Conservation (phyloP, 202 grass and related monocot genomes). For the Miscanthus sacchariflorus region DNA sequence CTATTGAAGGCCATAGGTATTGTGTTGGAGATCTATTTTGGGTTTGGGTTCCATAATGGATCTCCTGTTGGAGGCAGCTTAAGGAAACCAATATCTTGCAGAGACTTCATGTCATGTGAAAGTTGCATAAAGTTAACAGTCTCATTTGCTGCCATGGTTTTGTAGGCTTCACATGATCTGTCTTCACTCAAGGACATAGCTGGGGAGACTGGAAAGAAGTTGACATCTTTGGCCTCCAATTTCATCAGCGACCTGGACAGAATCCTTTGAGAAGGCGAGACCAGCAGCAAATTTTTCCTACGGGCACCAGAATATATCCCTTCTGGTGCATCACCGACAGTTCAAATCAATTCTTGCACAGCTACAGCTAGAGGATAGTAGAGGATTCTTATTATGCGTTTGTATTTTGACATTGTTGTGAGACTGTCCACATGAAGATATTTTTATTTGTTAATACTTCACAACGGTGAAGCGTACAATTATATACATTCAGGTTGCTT, state of each 20-base stretch:
- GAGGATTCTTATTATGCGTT: constrained; percentile 12
- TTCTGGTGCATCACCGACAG: neutral
- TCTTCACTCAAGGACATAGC: constrained; percentile 81
- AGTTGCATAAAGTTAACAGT: neutral
- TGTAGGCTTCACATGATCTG: constrained; percentile 73
- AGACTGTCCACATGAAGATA: constrained; percentile 34
- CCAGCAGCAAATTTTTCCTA: neutral
- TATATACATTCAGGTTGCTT: constrained; percentile 20
- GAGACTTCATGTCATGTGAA: neutral
- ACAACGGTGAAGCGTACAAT: constrained; percentile 25
- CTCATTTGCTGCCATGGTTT: constrained; percentile 1
- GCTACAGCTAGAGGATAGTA: constrained; percentile 59
- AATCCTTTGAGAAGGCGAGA: constrained; percentile 53
- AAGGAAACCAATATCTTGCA: neutral
- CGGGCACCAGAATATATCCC: constrained; percentile 8
- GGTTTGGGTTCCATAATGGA: no score
- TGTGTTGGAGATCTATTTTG: no score
- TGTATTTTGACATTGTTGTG: constrained; percentile 30
- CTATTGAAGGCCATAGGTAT: no score
- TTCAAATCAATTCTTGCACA: constrained; percentile 51
- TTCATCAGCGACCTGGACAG: constrained; percentile 78
- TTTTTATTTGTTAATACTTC: constrained; percentile 42
- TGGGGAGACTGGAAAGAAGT: constrained; percentile 75
- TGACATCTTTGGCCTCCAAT: constrained; percentile 74
- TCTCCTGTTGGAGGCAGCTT: no score